A percentile compares a stretch with the other conserved stretches of the same genome.
Evolutionary conservation across 139 green algal genomes (phyloP).

Genomic region (Auxenochlorella pyrenoidosa): DNA sequence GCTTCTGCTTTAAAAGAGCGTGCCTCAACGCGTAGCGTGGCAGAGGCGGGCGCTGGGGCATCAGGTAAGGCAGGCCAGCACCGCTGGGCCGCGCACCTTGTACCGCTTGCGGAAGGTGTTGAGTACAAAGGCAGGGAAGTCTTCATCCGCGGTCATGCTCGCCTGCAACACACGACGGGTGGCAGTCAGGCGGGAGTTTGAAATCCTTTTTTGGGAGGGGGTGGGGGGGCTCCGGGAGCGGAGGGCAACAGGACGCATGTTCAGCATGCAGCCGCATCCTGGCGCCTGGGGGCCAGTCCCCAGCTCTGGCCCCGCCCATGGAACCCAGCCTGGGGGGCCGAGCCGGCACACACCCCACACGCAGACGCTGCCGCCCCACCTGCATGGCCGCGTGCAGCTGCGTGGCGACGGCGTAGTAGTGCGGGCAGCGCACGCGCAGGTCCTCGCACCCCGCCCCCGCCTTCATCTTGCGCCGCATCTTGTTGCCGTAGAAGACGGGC

Average conservation of each 20-base stretch:
- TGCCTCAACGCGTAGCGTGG: not conserved
- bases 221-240: too few species aligned
- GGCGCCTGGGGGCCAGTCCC: too few species aligned
- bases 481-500: constrained; percentile 55
- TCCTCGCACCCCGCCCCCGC: constrained; percentile 64
- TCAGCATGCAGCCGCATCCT: not conserved
- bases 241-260: not conserved
- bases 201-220: too few species aligned
- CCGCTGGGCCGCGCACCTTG: constrained; percentile 22
- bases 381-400: constrained; percentile 46
- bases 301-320: too few species aligned
- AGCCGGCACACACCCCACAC: too few species aligned
- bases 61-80: not conserved
- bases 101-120: constrained; percentile 57
- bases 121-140: constrained; percentile 49
- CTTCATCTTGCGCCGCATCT: constrained; percentile 65
- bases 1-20: not conserved
- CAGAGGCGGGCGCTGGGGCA: not conserved
- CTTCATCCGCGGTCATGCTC: constrained; percentile 31
- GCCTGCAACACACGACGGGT: not conserved
- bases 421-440: constrained; percentile 55
- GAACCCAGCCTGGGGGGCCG: too few species aligned
- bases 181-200: too few species aligned
- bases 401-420: constrained; percentile 63
- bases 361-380: not conserved